phyloP scores from a whole-genome alignment of 441 rosid species.

The Erysimum cheiri region DNA sequence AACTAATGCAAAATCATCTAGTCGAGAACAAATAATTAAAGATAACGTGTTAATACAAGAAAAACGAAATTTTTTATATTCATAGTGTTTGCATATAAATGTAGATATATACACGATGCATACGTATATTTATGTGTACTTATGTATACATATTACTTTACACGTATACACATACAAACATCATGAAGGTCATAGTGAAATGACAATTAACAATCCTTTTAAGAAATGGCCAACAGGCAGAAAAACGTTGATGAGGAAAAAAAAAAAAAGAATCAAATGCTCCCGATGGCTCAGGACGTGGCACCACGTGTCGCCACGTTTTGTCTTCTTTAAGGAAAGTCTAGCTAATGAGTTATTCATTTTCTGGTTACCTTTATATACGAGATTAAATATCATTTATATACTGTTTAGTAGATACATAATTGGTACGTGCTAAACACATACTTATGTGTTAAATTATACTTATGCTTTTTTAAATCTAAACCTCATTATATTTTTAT shows the following conservation, averaged over 20 bases:
- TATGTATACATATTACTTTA: not conserved
- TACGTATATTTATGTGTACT: not conserved
- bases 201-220: not conserved
- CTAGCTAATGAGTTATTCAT: not conserved
- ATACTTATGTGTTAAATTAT: no score
- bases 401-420: not conserved
- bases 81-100: not conserved
- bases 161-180: not conserved
- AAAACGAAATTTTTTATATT: not conserved
- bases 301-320: conserved; percentile 24
- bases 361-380: not conserved
- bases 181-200: not conserved
- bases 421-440: not conserved
- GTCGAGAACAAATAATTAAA: not conserved
- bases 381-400: not conserved
- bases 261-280: not conserved
- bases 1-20: not conserved
- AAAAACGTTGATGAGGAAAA: not conserved
- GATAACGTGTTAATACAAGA: conserved; percentile 3
- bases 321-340: no score
- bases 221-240: not conserved
- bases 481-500: not conserved
- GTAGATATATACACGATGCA: not conserved
- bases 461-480: no score
- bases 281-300: conserved; percentile 1